A percentile compares a stretch with the other conserved stretches of the same genome.
These are phyloP conservation scores for Adansonia madagascariensis DNA, from an alignment of 441 rosid species.

Conservation along the genomic window DNA sequence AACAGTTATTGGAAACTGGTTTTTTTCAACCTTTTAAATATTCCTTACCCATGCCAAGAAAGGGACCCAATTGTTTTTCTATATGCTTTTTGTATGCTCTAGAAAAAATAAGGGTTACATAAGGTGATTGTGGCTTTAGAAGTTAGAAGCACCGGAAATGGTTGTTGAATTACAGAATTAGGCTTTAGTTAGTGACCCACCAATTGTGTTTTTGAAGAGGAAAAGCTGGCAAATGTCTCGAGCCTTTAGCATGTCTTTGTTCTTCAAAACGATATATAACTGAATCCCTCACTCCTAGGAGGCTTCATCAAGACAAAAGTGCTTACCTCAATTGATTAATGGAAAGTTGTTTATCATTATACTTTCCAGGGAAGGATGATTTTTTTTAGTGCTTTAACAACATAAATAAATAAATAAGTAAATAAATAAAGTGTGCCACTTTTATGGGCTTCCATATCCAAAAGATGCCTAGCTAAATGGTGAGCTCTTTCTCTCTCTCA, in stretches of 20 bases:
- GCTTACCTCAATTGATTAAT: constrained; percentile 42
- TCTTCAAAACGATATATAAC: constrained; percentile 18
- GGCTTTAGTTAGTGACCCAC: constrained; percentile 33
- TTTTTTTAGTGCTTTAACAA: constrained; percentile 20
- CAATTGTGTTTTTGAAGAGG: constrained; percentile 31
- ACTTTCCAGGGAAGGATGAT: constrained; percentile 35
- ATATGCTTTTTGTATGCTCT: constrained; percentile 24
- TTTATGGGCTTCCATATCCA: constrained; percentile 46
- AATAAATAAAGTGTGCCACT: constrained; percentile 37
- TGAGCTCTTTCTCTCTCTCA: background rate
- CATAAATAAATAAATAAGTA: background rate
- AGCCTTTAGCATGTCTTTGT: constrained; percentile 35
- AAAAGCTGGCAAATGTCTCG: constrained; percentile 41
- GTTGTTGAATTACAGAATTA: background rate
- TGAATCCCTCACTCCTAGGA: constrained; percentile 48
- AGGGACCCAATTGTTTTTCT: constrained; percentile 25
- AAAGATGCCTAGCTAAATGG: constrained; percentile 41
- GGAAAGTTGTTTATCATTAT: constrained; percentile 52
- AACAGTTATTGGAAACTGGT: background rate
- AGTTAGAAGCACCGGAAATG: background rate
- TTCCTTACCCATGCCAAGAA: constrained; percentile 25
- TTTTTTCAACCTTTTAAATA: constrained; percentile 14
- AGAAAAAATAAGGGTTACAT: background rate
- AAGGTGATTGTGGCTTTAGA: background rate
- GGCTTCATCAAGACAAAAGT: constrained; percentile 61